Base-by-base conservation (phyloP, 176 grass and related monocot species). In the Urochloa ruziziensis region DNA sequence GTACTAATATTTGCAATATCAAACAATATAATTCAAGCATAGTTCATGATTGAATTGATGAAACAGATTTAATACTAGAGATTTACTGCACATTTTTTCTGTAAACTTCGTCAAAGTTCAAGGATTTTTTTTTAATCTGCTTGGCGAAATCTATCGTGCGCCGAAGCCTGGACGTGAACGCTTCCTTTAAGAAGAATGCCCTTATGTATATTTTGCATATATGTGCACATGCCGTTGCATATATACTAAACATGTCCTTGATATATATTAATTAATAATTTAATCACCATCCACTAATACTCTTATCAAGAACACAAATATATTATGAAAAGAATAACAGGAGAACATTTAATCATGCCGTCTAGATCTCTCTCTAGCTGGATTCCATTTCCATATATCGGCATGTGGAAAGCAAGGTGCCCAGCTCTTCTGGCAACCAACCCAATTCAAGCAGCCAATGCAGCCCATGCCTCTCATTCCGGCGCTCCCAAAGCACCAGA, bases 341-440 rank as follows among this genome's bases (percentile, higher is more conserved):
- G n/a, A 30, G 25, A 30, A 49, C 46, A 54, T 13, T 34, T 30
- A 0, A 19, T 28, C 25, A 10, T 5, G 9, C 2, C 27, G 10
- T 66, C 62, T 58, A 57, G 10, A 25, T 70, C 59, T 42, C 34
- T 53, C 16, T 66, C 4, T 32, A 32, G 7, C 7, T 4, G 28
- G 14, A 68, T 77, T 69, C 64, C 65, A 51, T 51, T 48, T 85
- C 29, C n/a, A 79, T 62, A 79, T 18, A 39, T 51, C 23, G 12
- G 32, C 54, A 62, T 79, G 84, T 73, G 54, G 54, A 71, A 86
- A 86, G 54, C 54, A 86, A 63, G 83, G 66, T 53, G 54, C 75
- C 75, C 40, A 52, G 28, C 23, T 52, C 54, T 51, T 49, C 63
- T 32, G 64, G 74, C 75, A 62, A 39, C 27, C 73, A 52, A 54